phyloP scores from a whole-genome alignment of 176 grass and related monocot genomes.

The Secale cereale region DNA sequence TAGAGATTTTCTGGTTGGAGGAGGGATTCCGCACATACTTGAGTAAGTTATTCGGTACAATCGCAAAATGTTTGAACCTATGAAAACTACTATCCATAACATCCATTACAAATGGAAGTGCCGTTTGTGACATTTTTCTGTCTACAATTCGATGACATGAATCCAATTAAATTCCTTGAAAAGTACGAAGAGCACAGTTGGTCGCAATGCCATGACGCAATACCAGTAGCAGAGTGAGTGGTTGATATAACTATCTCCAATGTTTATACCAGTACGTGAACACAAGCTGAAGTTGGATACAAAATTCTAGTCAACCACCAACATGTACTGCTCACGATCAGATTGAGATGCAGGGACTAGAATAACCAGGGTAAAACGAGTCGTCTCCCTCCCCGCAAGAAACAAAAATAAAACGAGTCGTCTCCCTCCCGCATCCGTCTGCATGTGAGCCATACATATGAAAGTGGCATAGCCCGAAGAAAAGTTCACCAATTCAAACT shows the following conservation, averaged over 20 bases:
- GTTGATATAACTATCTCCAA: not conserved
- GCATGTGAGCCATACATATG: constrained; percentile 17
- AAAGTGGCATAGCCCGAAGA: not conserved
- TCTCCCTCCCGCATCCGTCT: not conserved
- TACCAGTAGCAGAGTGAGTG: not conserved
- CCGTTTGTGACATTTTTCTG: not conserved
- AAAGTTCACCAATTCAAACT: not conserved
- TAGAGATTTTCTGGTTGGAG: too few relatives aligned
- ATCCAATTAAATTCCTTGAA: not conserved
- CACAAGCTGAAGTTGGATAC: not conserved
- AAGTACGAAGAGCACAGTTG: not conserved
- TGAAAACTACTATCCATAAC: not conserved
- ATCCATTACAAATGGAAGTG: not conserved
- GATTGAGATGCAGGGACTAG: constrained; percentile 30
- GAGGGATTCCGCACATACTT: not conserved
- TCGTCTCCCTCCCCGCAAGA: too few relatives aligned
- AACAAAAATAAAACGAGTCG: not conserved
- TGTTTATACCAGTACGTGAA: not conserved
- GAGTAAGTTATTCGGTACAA: not conserved
- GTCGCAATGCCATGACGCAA: not conserved
- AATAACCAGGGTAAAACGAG: constrained; percentile 27
- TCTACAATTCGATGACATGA: not conserved
- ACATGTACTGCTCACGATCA: not conserved
- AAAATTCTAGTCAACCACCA: constrained; percentile 19
- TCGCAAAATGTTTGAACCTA: not conserved